Conservation (phyloP, 371 early-diverging fungal genomes). For the Rhizopus delemar region DNA sequence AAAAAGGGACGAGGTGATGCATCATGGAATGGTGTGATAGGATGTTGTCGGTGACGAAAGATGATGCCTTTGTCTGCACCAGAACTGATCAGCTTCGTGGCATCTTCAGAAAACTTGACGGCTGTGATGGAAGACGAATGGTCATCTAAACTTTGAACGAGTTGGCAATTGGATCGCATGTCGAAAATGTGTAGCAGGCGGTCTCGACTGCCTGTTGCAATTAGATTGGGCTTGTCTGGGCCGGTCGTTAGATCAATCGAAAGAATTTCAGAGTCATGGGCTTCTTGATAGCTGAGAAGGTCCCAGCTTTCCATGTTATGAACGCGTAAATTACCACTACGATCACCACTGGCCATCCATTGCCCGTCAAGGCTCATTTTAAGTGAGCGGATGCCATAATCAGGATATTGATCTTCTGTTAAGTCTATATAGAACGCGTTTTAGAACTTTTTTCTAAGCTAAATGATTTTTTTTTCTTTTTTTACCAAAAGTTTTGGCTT, state of each 20-base stretch:
- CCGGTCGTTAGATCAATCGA: slow-evolving; percentile 71
- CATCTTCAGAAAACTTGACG: slow-evolving; percentile 68
- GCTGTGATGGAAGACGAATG: slow-evolving; percentile 86
- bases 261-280: slow-evolving; percentile 84
- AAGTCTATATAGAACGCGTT: slow-evolving; percentile 19
- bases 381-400: slow-evolving; percentile 71
- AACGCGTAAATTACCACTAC: slow-evolving; percentile 73
- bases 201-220: slow-evolving; percentile 83
- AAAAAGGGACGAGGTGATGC: slow-evolving; percentile 33
- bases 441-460: too few species aligned
- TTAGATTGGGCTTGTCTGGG: slow-evolving; percentile 40
- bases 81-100: slow-evolving; percentile 72
- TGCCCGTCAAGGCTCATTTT: slow-evolving; percentile 71
- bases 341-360: slow-evolving; percentile 76
- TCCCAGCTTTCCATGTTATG: slow-evolving; percentile 63
- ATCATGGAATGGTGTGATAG: slow-evolving; percentile 13
- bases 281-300: slow-evolving; percentile 70
- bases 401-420: slow-evolving; percentile 46
- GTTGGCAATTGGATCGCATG: slow-evolving; percentile 53
- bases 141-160: slow-evolving; percentile 81
- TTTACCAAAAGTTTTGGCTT: slow-evolving; percentile 12
- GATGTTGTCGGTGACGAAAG: slow-evolving; percentile 57
- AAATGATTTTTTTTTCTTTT: background rate
- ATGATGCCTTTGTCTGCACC: slow-evolving; percentile 86
- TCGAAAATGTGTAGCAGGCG: slow-evolving; percentile 82